Percentiles rank a stretch among this genome's conserved stretches.
Conservation (phyloP, 306 rosid species). For the Albizia julibrissin region DNA sequence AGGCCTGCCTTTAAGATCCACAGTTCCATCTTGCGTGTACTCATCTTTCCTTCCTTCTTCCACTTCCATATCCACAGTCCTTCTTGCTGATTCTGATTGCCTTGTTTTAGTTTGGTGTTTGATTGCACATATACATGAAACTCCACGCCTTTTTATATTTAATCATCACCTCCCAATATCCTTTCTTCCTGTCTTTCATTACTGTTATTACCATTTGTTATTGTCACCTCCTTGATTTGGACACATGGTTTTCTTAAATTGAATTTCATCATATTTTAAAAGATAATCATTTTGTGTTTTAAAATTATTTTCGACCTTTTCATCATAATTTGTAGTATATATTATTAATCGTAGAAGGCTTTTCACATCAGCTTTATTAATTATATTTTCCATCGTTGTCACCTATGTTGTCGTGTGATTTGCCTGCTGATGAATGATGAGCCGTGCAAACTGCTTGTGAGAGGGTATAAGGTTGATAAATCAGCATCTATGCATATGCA, state of each 20-base stretch:
- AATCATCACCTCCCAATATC: neutral
- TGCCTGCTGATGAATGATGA: no score
- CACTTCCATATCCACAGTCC: neutral
- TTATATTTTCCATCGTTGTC: no score
- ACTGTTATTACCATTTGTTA: neutral
- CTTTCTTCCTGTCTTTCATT: neutral
- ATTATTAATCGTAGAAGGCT: no score
- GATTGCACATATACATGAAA: neutral
- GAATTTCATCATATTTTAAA: neutral
- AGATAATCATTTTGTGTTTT: neutral
- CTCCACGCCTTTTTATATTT: neutral
- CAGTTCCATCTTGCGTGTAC: conserved; percentile 81
- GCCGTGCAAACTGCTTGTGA: no score
- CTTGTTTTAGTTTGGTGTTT: neutral
- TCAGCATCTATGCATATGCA: no score
- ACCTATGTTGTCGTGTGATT: no score
- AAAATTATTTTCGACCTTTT: neutral
- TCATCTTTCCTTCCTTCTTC: conserved; percentile 37
- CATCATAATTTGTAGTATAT: neutral
- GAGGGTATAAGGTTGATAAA: no score
- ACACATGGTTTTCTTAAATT: neutral
- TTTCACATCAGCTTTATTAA: no score
- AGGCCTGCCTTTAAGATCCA: conserved; percentile 81
- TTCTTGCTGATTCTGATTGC: neutral
- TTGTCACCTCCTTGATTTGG: neutral